phyloP scores from a whole-genome alignment of 208 protist genomes.

The Trypanosomatidae sp. region DNA sequence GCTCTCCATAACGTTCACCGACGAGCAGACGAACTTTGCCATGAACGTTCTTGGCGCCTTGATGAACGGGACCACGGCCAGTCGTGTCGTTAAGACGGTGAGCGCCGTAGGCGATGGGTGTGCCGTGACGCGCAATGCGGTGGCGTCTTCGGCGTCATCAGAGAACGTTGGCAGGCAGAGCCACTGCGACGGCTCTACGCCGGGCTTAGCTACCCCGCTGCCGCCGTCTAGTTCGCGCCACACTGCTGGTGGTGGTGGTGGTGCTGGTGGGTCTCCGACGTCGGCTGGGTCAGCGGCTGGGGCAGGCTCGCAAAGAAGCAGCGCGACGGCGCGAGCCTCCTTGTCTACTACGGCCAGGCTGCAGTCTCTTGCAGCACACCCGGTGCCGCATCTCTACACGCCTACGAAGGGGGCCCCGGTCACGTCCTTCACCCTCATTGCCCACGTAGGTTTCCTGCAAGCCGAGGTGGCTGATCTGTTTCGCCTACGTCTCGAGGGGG shows the following conservation, averaged over 20 bases:
- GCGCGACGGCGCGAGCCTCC: neutral
- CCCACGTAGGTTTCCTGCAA: conserved; percentile 24
- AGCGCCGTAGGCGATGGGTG: neutral
- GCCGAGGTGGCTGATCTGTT: conserved; percentile 43
- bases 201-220: neutral
- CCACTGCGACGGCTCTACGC: neutral
- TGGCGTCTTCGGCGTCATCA: neutral
- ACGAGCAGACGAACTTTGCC: conserved; percentile 52
- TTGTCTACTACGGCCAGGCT: neutral
- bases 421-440: conserved; percentile 22
- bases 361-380: neutral
- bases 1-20: conserved; percentile 32
- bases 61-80: conserved; percentile 18
- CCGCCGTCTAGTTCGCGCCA: neutral
- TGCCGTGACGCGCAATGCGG: neutral
- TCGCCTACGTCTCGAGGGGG: conserved; percentile 31
- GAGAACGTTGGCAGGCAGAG: neutral
- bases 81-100: neutral
- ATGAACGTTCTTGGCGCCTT: conserved; percentile 71
- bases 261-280: neutral
- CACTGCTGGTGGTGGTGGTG: neutral
- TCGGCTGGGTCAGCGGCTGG: neutral
- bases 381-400: conserved; percentile 1
- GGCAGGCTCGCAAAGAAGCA: neutral
- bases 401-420: neutral